Percentiles rank a stretch among this genome's conserved stretches.
phyloP scores from a whole-genome alignment of 805 yeast species.

The Yarrowia sp. region DNA sequence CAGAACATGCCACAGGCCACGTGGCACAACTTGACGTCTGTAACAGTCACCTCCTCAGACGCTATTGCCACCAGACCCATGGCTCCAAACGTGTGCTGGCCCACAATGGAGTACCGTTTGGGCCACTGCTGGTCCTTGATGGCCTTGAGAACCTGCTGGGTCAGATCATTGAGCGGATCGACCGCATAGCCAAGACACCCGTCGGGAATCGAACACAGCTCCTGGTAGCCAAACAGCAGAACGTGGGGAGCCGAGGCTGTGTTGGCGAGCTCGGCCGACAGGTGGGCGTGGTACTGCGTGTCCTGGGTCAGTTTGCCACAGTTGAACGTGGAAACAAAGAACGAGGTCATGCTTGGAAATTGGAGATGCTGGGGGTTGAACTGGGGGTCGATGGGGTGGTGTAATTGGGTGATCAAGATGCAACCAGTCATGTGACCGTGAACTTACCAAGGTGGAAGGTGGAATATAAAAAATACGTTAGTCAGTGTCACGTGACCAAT shows the following conservation, averaged over 20 bases:
- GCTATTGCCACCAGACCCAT: constrained; percentile 45
- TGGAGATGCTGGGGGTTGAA: background rate
- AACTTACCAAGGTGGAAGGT: too few species aligned
- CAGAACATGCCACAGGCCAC: constrained; percentile 58
- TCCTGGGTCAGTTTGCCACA: constrained; percentile 45
- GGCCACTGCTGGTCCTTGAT: constrained; percentile 42
- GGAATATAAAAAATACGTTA: background rate
- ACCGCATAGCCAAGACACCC: constrained; percentile 46
- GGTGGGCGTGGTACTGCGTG: constrained; percentile 39
- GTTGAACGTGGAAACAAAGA: constrained; percentile 46
- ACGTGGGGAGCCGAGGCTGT: constrained; percentile 42
- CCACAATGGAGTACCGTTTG: background rate
- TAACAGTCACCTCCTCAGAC: constrained; percentile 51
- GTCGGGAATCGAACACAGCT: constrained; percentile 50
- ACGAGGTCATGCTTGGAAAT: constrained; percentile 29
- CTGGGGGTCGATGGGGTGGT: background rate
- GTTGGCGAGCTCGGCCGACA: constrained; percentile 35
- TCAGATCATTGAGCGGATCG: constrained; percentile 45
- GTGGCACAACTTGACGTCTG: constrained; percentile 54
- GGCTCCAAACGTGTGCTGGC: constrained; percentile 30
- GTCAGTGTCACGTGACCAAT: background rate
- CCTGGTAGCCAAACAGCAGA: constrained; percentile 51
- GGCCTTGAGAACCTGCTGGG: constrained; percentile 45
- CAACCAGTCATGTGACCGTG: too few species aligned
- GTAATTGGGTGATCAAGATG: too few species aligned